Evolutionary conservation across 805 yeast genomes (phyloP).

Genomic region (Kluyveromyces aestuarii): DNA sequence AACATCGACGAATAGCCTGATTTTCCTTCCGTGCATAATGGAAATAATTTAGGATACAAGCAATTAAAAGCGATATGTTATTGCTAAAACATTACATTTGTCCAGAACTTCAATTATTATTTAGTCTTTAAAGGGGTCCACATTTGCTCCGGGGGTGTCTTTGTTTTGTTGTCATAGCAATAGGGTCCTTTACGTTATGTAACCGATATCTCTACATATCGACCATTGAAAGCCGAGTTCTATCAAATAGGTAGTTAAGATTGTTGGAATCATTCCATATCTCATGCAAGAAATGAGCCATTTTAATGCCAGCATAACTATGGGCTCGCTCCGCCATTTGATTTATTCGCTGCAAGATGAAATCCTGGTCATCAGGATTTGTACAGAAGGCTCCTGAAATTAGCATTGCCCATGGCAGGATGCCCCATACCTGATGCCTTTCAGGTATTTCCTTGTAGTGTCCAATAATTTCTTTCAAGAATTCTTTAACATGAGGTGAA

Average conservation of each 20-base stretch:
- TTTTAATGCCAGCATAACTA: slow-evolving; percentile 14
- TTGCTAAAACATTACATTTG: no score
- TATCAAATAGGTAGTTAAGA: slow-evolving; percentile 9
- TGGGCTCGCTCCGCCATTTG: slow-evolving; percentile 15
- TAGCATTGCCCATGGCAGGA: slow-evolving; percentile 13
- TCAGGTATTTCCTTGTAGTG: slow-evolving; percentile 12
- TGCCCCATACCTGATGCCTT: slow-evolving; percentile 13
- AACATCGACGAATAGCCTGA: no score
- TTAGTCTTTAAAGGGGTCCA: no score
- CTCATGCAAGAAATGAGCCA: slow-evolving; percentile 10
- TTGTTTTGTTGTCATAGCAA: no score
- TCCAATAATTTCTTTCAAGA: slow-evolving; percentile 9
- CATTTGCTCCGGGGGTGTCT: no score
- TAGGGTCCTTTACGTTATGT: not conserved
- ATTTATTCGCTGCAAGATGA: slow-evolving; percentile 8
- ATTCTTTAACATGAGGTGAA: slow-evolving; percentile 8
- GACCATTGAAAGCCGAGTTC: slow-evolving; percentile 10
- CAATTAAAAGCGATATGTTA: no score
- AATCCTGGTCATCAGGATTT: slow-evolving; percentile 8
- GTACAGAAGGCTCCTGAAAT: slow-evolving; percentile 12
- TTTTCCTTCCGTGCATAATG: no score
- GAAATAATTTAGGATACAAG: no score
- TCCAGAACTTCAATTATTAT: no score
- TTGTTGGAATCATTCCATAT: slow-evolving; percentile 13
- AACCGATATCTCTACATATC: slow-evolving; percentile 7